These are phyloP conservation scores for Odontarrhena argentea DNA, from an alignment of 345 rosid species.

Conservation along the genomic window DNA sequence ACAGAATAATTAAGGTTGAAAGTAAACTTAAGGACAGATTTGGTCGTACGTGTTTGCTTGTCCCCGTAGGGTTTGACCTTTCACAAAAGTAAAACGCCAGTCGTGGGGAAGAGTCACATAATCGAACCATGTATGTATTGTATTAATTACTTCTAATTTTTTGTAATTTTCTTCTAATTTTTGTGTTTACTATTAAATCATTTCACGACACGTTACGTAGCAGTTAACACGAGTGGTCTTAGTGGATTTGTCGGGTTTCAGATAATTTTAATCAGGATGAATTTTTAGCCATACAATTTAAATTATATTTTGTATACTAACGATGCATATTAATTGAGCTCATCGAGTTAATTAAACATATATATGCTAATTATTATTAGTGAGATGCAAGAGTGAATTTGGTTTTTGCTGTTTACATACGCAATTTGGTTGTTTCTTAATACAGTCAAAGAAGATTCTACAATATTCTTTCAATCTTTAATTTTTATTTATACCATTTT, in stretches of 20 bases:
- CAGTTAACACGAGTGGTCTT: conserved; percentile 35
- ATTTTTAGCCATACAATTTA: conserved; percentile 14
- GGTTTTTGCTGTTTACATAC: conserved; percentile 15
- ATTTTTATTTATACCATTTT: too few relatives aligned
- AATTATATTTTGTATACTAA: not conserved
- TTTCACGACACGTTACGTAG: conserved; percentile 24
- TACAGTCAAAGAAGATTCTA: conserved; percentile 34
- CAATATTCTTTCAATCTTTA: not conserved
- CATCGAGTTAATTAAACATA: not conserved
- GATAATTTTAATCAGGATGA: not conserved
- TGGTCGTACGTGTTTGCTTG: conserved; percentile 36
- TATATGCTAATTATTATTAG: not conserved
- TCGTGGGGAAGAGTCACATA: conserved; percentile 35
- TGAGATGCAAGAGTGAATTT: not conserved
- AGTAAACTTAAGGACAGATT: conserved; percentile 7
- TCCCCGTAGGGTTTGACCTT: conserved; percentile 44
- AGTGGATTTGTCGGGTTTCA: conserved; percentile 32
- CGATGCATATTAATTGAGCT: conserved; percentile 27
- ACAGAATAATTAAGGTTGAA: conserved; percentile 3
- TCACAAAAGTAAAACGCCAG: conserved; percentile 35
- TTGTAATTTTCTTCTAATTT: not conserved
- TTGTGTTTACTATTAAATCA: not conserved
- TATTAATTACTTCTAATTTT: not conserved
- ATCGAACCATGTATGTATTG: not conserved
- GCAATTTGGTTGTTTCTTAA: conserved; percentile 24